Base-by-base conservation (phyloP, 2,329 filamentous ascomycete genomes). In the Penicillium polonicum region DNA sequence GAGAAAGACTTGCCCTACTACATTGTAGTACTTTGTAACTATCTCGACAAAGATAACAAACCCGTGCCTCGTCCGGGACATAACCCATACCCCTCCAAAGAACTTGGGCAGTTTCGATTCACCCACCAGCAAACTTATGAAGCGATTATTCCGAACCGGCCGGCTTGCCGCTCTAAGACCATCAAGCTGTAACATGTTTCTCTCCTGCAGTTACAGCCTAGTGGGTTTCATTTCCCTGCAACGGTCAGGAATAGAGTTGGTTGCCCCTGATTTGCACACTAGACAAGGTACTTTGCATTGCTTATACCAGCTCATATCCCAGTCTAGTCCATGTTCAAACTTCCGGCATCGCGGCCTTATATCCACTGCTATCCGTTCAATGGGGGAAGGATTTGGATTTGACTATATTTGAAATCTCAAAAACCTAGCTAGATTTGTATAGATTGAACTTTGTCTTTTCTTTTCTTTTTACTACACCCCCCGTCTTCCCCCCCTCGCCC, bases 131-230 rank as follows among this genome's bases (percentile, higher is more conserved):
- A 13, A 33, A 41, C 41, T 17, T 52, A 23, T 33, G 27, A 35
- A 19, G 33, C 21, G 7, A 42, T 38, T 23, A 55, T 59, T 59
- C 48, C 57, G 31, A 59, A 49, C 29, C 31, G 35, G 57, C 43
- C 57, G 53, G 53, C 35, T 49, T 59, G 53, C 53, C 53, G 48
- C 36, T 38, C 36, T 17, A 39, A n/a, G 10, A 25, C 39, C 23
- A 19, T 50, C 48, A 9, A 36, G 43, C 7, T 39, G 41, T 44
- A 31, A 56, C 48, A 44, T 13, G 25, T 15, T 5, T 29, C 29
- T 25, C 23, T 27, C 29, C 51, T 23, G 31, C 25, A 36, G 41
- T 33, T 23, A 45, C n/a, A 3, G 35, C n/a, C 25, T 21, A 25
- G 27, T 48, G 52, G 29, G 27, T 43, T 48, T 42, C n/a, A n/a